These are phyloP conservation scores for Zygnema cylindricum DNA, from an alignment of 139 green algal species.

Conservation along the genomic window DNA sequence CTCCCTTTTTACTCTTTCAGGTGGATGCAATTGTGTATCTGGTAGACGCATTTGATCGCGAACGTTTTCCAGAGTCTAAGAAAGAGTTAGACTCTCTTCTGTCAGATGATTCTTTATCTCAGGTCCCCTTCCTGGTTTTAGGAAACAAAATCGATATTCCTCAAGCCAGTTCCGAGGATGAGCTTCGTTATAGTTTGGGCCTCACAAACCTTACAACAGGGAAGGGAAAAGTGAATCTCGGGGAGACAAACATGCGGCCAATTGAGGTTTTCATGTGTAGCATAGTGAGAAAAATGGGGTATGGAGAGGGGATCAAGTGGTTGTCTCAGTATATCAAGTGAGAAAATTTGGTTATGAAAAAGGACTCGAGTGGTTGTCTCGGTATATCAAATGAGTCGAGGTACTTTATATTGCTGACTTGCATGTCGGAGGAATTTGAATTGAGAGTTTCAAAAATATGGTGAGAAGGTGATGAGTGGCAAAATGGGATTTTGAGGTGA, in stretches of 20 bases:
- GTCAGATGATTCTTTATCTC: conserved; percentile 85
- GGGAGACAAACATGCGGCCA: conserved; percentile 83
- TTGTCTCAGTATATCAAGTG: conserved; percentile 92
- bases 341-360: no score
- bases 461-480: no score
- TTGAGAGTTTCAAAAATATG: no score
- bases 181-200: conserved; percentile 89
- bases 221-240: conserved; percentile 94
- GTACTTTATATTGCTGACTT: no score
- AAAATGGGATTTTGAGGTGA: no score
- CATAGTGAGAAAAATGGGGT: conserved; percentile 81
- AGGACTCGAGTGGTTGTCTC: no score
- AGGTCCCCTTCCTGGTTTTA: conserved; percentile 94
- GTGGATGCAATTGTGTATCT: conserved; percentile 99
- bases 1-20: no score
- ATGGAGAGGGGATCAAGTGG: conserved; percentile 98
- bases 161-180: conserved; percentile 79
- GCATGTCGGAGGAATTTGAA: no score
- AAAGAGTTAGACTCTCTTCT: conserved; percentile 94
- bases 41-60: conserved; percentile 93
- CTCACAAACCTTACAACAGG: conserved; percentile 94
- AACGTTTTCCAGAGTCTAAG: conserved; percentile 84
- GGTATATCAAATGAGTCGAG: no score
- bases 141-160: conserved; percentile 99
- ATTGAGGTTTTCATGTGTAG: conserved; percentile 98